Evolutionary conservation across 352 stramenopile species (phyloP).

Genomic region (Thalassiosira mediterranea): DNA sequence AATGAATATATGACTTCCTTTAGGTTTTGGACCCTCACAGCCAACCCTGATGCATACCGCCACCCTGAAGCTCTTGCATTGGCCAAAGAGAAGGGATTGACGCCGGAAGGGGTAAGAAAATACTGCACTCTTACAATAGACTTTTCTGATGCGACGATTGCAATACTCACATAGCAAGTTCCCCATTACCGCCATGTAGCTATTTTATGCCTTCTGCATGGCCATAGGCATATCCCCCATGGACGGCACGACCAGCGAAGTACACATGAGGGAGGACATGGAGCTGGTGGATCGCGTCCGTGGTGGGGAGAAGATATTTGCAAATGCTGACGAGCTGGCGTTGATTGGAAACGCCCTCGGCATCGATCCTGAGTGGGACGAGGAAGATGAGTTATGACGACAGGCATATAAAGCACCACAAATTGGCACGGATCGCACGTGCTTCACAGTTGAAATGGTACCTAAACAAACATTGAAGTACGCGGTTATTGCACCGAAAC

Average conservation of each 20-base stretch:
- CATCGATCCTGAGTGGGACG: conserved; percentile 26
- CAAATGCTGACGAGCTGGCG: conserved; percentile 44
- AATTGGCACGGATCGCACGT: no score
- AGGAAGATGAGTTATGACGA: conserved; percentile 24
- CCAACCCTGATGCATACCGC: conserved; percentile 67
- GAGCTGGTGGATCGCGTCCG: conserved; percentile 64
- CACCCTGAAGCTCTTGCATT: conserved; percentile 41
- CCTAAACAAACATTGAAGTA: no score
- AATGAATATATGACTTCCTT: no score
- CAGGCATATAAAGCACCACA: no score
- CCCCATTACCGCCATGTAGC: conserved; percentile 25
- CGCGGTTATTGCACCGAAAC: no score
- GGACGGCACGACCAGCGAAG: conserved; percentile 62
- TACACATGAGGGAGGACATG: conserved; percentile 77
- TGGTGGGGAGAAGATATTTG: conserved; percentile 61
- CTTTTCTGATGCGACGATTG: no score
- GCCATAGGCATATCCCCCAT: conserved; percentile 68
- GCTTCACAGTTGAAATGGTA: no score
- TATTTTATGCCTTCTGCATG: conserved; percentile 80
- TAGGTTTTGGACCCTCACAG: conserved; percentile 84
- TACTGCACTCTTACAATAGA: background rate
- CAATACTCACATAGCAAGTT: background rate
- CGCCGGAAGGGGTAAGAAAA: conserved; percentile 44
- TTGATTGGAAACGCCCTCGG: conserved; percentile 43
- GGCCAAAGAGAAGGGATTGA: conserved; percentile 52